A percentile compares a stretch with the other conserved stretches of the same genome.
Evolutionary conservation across 306 rosid genomes (phyloP).

Genomic region (Hippophae tibetana): DNA sequence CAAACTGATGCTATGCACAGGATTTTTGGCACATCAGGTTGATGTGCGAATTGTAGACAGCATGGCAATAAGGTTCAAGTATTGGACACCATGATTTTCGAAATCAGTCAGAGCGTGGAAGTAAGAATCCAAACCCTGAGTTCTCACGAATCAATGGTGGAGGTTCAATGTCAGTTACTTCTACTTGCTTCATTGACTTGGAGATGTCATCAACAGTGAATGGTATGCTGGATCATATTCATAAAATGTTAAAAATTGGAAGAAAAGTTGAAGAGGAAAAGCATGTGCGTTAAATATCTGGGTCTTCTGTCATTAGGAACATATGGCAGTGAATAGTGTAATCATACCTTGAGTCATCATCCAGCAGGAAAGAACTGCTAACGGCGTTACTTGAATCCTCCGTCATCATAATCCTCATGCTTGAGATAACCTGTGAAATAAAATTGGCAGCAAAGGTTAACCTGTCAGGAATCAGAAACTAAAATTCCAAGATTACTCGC

Average conservation of each 20-base stretch:
- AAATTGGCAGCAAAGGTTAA: conserved; percentile 15
- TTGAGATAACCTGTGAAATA: conserved; percentile 58
- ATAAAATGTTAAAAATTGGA: neutral
- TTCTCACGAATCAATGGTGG: conserved; percentile 95
- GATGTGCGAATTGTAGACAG: neutral
- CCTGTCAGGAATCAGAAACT: conserved; percentile 1
- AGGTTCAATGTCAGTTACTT: conserved; percentile 82
- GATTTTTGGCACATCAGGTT: too few species aligned
- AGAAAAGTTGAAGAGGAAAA: neutral
- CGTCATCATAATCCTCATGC: conserved; percentile 87
- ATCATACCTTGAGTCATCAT: conserved; percentile 88
- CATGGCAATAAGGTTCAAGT: conserved; percentile 9
- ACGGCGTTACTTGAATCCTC: conserved; percentile 91
- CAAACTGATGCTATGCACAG: too few species aligned
- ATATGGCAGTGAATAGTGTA: too few species aligned
- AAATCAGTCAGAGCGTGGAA: conserved; percentile 71
- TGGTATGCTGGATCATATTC: conserved; percentile 64
- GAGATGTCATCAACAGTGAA: conserved; percentile 97
- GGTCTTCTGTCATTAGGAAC: too few species aligned
- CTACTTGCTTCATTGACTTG: conserved; percentile 85
- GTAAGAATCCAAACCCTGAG: conserved; percentile 90
- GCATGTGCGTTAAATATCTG: too few species aligned
- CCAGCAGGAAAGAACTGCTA: conserved; percentile 94
- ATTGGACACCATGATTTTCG: conserved; percentile 10
- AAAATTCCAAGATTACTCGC: too few species aligned